These are phyloP conservation scores for Ogataea pignaliae DNA, from an alignment of 805 yeast genomes.

Conservation along the genomic window DNA sequence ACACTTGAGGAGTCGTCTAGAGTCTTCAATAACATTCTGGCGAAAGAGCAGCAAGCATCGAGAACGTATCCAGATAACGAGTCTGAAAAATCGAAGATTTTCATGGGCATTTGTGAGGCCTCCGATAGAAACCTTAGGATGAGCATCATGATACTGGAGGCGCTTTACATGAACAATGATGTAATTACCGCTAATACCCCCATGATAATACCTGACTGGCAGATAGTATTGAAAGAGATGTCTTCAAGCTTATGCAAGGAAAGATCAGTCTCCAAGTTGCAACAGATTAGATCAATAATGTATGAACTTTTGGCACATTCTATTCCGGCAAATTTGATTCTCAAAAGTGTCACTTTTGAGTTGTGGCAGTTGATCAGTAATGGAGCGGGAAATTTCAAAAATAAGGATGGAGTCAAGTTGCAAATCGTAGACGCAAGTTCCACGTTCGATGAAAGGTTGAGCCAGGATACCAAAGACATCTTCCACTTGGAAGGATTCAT, in stretches of 20 bases:
- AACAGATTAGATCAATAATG: slow-evolving; percentile 60
- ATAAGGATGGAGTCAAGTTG: slow-evolving; percentile 30
- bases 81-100: slow-evolving; percentile 33
- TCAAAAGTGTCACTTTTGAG: slow-evolving; percentile 50
- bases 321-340: slow-evolving; percentile 79
- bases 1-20: slow-evolving; percentile 47
- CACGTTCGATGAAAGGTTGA: slow-evolving; percentile 76
- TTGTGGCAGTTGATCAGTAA: slow-evolving; percentile 27
- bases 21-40: slow-evolving; percentile 53
- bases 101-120: slow-evolving; percentile 47
- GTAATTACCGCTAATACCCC: slow-evolving; percentile 41
- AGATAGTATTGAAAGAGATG: slow-evolving; percentile 63
- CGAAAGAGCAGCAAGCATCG: slow-evolving; percentile 44
- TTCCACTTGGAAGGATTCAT: slow-evolving; percentile 94
- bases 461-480: slow-evolving; percentile 82
- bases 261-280: slow-evolving; percentile 58
- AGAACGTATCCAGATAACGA: slow-evolving; percentile 29
- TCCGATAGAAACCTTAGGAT: slow-evolving; percentile 73
- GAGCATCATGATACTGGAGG: slow-evolving; percentile 75
- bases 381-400: slow-evolving; percentile 9
- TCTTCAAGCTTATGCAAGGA: slow-evolving; percentile 56
- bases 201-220: slow-evolving; percentile 83
- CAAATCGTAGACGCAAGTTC: slow-evolving; percentile 58
- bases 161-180: slow-evolving; percentile 69
- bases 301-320: slow-evolving; percentile 90